These are phyloP conservation scores for Verticillium tricorpus DNA, from an alignment of 2,329 filamentous ascomycete species.

Conservation along the genomic window DNA sequence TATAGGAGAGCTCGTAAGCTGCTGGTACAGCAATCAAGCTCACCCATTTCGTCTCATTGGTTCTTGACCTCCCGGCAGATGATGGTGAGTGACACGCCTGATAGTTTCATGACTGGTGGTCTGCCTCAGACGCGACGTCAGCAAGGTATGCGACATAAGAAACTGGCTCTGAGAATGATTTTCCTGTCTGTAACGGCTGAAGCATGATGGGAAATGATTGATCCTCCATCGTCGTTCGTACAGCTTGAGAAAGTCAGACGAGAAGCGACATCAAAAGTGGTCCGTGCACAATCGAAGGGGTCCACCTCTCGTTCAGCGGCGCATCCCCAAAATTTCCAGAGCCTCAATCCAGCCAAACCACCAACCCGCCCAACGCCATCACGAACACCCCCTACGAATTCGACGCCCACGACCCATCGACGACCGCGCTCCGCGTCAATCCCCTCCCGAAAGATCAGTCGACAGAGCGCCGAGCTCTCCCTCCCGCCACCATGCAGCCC, in stretches of 20 bases:
- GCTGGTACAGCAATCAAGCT: not conserved
- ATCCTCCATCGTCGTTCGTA: no score
- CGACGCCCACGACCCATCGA: not conserved
- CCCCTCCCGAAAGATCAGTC: no score
- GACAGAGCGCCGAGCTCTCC: not conserved
- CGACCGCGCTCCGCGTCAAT: not conserved
- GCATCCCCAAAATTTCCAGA: slow-evolving; percentile 13
- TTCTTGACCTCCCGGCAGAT: not conserved
- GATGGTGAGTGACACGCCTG: no score
- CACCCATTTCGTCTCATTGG: slow-evolving; percentile 1
- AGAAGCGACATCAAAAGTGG: not conserved
- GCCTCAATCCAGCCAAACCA: not conserved
- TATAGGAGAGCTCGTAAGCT: not conserved
- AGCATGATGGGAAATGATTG: no score
- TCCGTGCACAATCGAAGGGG: not conserved
- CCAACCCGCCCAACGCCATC: not conserved
- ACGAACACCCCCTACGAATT: not conserved
- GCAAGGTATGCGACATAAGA: not conserved
- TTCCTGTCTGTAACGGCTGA: no score
- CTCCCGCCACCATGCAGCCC: slow-evolving; percentile 51
- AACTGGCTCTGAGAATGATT: not conserved
- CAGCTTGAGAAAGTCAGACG: not conserved
- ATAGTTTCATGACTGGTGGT: no score
- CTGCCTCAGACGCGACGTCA: no score
- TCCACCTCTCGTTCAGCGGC: slow-evolving; percentile 7